phyloP scores from a whole-genome alignment of 768 basidiomycete species.

The Suillus alpinus region DNA sequence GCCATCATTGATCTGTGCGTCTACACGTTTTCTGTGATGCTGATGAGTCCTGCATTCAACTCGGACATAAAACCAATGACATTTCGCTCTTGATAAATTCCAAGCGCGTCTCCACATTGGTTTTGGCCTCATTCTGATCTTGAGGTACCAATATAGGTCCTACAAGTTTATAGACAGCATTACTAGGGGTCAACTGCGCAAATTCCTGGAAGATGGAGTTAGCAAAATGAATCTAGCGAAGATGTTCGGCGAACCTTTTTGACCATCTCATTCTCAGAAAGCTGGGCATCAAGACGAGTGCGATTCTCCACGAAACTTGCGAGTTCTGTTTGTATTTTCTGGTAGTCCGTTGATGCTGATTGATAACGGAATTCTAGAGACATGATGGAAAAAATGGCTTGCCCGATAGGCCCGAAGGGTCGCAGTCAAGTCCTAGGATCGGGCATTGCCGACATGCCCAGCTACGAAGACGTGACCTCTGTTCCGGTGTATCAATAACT shows the following conservation, averaged over 20 bases:
- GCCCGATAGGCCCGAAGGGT: too few relatives aligned
- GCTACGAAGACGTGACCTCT: too few relatives aligned
- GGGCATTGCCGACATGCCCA: too few relatives aligned
- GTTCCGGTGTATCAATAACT: background rate
- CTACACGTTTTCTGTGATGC: conserved; percentile 66
- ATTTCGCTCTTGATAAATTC: conserved; percentile 88
- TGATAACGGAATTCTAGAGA: conserved; percentile 64
- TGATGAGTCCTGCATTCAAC: conserved; percentile 8
- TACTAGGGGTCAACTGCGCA: conserved; percentile 63
- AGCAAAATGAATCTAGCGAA: background rate
- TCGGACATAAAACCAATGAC: conserved; percentile 42
- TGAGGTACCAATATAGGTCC: conserved; percentile 91
- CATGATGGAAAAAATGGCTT: conserved; percentile 31
- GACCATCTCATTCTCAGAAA: conserved; percentile 89
- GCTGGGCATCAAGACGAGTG: conserved; percentile 86
- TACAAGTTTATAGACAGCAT: conserved; percentile 85
- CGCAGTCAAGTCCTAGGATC: too few relatives aligned
- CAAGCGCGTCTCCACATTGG: conserved; percentile 84
- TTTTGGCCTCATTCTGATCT: conserved; percentile 82
- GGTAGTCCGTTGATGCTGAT: conserved; percentile 67
- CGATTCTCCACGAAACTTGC: conserved; percentile 72
- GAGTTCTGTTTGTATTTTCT: conserved; percentile 77
- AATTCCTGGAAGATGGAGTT: conserved; percentile 65
- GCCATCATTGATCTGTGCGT: conserved; percentile 76
- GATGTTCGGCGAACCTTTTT: conserved; percentile 60